A percentile compares a stretch with the other conserved stretches of the same genome.
Conservation (phyloP, 306 rosid species). For the Malus sieversii region DNA sequence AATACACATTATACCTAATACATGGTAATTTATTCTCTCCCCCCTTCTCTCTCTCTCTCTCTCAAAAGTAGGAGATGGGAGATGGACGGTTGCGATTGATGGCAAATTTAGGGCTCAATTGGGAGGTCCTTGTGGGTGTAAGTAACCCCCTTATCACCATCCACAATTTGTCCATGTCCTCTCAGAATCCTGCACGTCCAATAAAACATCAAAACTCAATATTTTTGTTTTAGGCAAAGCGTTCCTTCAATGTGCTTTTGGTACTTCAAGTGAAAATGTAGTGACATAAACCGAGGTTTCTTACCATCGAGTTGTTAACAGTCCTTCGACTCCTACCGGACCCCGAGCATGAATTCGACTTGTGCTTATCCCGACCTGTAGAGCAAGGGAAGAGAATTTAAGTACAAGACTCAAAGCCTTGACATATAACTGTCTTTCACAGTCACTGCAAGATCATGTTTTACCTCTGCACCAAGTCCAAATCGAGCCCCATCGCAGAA, state of each 20-base stretch:
- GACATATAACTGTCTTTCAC: too few species aligned
- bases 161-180: slow-evolving; percentile 84
- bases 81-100: slow-evolving; percentile 3
- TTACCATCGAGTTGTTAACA: slow-evolving; percentile 91
- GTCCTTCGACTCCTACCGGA: slow-evolving; percentile 98
- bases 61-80: not conserved
- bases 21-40: not conserved
- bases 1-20: not conserved
- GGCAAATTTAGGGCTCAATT: slow-evolving; percentile 25
- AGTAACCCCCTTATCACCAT: slow-evolving; percentile 61
- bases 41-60: not conserved
- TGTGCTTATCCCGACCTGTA: slow-evolving; percentile 96
- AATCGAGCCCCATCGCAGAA: slow-evolving; percentile 95
- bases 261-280: not conserved
- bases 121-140: slow-evolving; percentile 72
- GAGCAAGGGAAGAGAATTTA: slow-evolving; percentile 2
- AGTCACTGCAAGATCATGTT: not conserved
- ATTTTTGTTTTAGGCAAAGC: not conserved
- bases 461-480: slow-evolving; percentile 98
- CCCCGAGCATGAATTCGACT: slow-evolving; percentile 97
- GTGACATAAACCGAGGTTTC: slow-evolving; percentile 4
- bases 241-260: not conserved
- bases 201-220: not conserved
- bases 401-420: slow-evolving; percentile 1
- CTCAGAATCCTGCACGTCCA: slow-evolving; percentile 67